Percentiles rank a stretch among this genome's conserved stretches.
Evolutionary conservation across 192 early-diverging fungal genomes (phyloP).

Genomic region (Backusella sp.): DNA sequence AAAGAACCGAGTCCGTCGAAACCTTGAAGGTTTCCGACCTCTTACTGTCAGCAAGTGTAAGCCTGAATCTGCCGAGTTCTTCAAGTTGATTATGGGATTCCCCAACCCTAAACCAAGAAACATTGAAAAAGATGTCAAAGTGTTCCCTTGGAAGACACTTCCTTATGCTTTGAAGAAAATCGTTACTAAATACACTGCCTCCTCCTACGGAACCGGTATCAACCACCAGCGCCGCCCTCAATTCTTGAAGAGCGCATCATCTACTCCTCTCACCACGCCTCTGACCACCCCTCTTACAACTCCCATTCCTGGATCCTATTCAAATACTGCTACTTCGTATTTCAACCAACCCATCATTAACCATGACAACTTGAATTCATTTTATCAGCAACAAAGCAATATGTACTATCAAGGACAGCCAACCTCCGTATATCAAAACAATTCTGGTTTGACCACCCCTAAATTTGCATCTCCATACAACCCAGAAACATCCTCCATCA

Average conservation of each 20-base stretch:
- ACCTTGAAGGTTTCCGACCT: slow-evolving; percentile 77
- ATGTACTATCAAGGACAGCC: background rate
- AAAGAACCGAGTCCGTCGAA: slow-evolving; percentile 85
- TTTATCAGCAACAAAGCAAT: background rate
- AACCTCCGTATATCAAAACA: background rate
- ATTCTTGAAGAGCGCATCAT: background rate
- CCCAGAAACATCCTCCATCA: background rate
- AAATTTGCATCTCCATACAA: background rate
- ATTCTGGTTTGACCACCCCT: background rate
- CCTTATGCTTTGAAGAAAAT: slow-evolving; percentile 73
- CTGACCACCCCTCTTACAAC: background rate
- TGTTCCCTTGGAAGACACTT: slow-evolving; percentile 75
- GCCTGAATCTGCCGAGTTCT: slow-evolving; percentile 67
- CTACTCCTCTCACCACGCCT: background rate
- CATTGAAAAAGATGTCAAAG: slow-evolving; percentile 87
- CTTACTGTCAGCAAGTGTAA: slow-evolving; percentile 74
- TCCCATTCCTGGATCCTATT: background rate
- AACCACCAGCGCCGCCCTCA: background rate
- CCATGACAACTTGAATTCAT: background rate
- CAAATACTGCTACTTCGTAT: background rate
- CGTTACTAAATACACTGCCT: slow-evolving; percentile 62
- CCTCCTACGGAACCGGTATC: background rate
- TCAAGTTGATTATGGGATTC: slow-evolving; percentile 79
- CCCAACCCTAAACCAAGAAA: slow-evolving; percentile 79
- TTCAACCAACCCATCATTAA: background rate